Conservation (phyloP, 352 stramenopile genomes). For the Bremia lactucae region DNA sequence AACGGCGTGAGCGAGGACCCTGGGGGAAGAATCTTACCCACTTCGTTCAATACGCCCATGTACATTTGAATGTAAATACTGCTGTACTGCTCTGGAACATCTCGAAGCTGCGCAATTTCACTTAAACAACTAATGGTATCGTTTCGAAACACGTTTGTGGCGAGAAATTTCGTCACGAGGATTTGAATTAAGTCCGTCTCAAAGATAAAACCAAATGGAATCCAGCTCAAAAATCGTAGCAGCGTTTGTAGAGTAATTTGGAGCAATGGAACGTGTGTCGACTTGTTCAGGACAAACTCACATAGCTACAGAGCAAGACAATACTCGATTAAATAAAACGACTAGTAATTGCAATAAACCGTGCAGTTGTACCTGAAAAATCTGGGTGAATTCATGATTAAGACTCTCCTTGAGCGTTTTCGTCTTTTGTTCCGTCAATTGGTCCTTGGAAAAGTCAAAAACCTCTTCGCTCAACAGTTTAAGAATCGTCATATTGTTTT, state of each 20-base stretch:
- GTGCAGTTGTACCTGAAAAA: conserved; percentile 77
- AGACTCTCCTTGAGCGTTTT: conserved; percentile 97
- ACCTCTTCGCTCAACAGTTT: conserved; percentile 98
- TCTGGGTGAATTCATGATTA: conserved; percentile 96
- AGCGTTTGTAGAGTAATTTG: conserved; percentile 95
- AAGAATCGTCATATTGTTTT: conserved; percentile 99
- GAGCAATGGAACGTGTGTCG: conserved; percentile 87
- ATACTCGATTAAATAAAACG: no score
- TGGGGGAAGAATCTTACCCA: conserved; percentile 86
- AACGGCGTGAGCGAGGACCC: conserved; percentile 89
- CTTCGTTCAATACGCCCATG: conserved; percentile 87
- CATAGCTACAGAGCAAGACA: conserved; percentile 70
- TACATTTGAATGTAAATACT: conserved; percentile 92
- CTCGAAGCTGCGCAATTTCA: conserved; percentile 92
- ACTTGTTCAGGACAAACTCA: conserved; percentile 96
- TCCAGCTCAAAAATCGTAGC: conserved; percentile 97
- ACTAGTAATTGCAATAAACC: background rate
- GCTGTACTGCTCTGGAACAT: conserved; percentile 90
- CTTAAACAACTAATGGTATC: conserved; percentile 96
- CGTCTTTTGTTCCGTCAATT: conserved; percentile 97
- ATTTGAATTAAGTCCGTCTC: conserved; percentile 93
- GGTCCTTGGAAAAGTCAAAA: conserved; percentile 98
- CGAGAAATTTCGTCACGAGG: conserved; percentile 95
- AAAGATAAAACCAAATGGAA: conserved; percentile 97
- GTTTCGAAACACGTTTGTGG: conserved; percentile 91